Evolutionary conservation across 2,329 filamentous ascomycete species (phyloP).

Genomic region (Aspergillus ochraceus): DNA sequence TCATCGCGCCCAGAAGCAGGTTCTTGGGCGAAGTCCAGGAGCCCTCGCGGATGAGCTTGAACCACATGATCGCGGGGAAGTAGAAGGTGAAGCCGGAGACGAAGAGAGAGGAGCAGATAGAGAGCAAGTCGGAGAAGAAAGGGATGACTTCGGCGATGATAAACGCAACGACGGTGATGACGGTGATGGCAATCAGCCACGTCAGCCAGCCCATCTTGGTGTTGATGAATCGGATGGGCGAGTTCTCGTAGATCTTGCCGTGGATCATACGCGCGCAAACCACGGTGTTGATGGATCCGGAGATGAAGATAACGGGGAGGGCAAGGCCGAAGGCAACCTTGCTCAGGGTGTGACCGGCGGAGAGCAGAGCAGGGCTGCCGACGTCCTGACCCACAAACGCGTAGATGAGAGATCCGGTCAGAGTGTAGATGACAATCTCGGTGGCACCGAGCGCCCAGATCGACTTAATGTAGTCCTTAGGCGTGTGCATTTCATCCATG

Average conservation of each 20-base stretch:
- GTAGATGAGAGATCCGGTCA: constrained; percentile 30
- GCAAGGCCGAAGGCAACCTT: constrained; percentile 35
- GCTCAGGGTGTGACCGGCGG: constrained; percentile 27
- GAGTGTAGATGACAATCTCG: constrained; percentile 25
- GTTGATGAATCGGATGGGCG: constrained; percentile 37
- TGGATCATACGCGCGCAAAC: constrained; percentile 36
- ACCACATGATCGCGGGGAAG: constrained; percentile 49
- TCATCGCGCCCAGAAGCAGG: constrained; percentile 59
- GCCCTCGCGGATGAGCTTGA: constrained; percentile 30
- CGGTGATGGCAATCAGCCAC: constrained; percentile 28
- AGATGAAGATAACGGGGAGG: constrained; percentile 39
- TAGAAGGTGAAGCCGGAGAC: constrained; percentile 89
- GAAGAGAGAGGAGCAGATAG: constrained; percentile 63
- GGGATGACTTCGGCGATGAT: constrained; percentile 83
- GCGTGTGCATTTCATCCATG: constrained; percentile 29
- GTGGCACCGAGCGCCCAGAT: constrained; percentile 23
- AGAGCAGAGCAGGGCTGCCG: constrained; percentile 34
- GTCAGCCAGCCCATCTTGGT: constrained; percentile 36
- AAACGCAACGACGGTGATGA: constrained; percentile 76
- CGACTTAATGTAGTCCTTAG: constrained; percentile 25
- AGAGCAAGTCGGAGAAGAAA: constrained; percentile 70
- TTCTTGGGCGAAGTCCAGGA: constrained; percentile 39
- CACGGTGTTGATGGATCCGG: constrained; percentile 38
- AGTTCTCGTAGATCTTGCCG: constrained; percentile 34
- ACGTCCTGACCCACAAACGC: constrained; percentile 34